phyloP scores from a whole-genome alignment of 495 filamentous ascomycete species.

The Mytilinidion resinicola region DNA sequence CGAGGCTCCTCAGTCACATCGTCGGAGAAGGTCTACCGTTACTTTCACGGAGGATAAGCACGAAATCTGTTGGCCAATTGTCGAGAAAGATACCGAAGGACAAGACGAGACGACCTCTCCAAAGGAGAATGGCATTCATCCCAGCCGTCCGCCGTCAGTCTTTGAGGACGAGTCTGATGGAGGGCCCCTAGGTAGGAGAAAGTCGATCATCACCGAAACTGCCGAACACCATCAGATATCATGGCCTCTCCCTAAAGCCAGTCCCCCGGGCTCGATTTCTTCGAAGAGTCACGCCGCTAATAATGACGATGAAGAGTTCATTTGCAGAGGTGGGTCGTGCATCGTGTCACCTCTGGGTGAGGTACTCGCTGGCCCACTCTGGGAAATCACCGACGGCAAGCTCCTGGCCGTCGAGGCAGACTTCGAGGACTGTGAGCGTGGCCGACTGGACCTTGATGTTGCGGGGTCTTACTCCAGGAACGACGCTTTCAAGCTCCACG shows the following conservation, averaged over 20 bases:
- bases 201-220: slow-evolving; percentile 1
- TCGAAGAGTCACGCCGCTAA: background rate
- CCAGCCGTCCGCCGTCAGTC: background rate
- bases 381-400: slow-evolving; percentile 65
- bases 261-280: background rate
- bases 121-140: slow-evolving; percentile 26
- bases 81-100: slow-evolving; percentile 3
- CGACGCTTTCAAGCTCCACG: slow-evolving; percentile 72
- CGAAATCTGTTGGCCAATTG: slow-evolving; percentile 47
- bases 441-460: slow-evolving; percentile 60
- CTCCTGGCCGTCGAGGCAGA: slow-evolving; percentile 49
- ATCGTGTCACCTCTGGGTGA: slow-evolving; percentile 77
- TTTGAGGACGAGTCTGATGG: slow-evolving; percentile 3
- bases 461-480: slow-evolving; percentile 76
- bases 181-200: background rate
- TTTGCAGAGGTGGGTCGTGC: slow-evolving; percentile 70
- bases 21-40: slow-evolving; percentile 31
- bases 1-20: background rate
- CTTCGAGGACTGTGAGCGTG: slow-evolving; percentile 58
- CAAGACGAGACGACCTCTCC: background rate
- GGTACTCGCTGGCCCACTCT: slow-evolving; percentile 71
- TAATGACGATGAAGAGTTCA: slow-evolving; percentile 39
- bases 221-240: slow-evolving; percentile 3
- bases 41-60: slow-evolving; percentile 46
- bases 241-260: background rate